phyloP scores from a whole-genome alignment of 371 early-diverging fungal species.

The Mucor mucedo region DNA sequence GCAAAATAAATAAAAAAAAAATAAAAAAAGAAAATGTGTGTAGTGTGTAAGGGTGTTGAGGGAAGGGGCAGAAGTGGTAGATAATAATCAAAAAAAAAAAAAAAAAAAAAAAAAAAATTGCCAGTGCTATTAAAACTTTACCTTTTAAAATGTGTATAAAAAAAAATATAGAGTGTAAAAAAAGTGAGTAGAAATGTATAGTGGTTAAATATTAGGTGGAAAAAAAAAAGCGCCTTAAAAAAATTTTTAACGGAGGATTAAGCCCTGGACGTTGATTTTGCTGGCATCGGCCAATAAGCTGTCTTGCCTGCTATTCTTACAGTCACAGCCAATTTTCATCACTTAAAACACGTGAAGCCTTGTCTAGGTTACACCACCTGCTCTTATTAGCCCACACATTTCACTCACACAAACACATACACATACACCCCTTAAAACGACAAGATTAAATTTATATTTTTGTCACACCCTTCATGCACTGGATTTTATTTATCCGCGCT shows the following conservation, averaged over 20 bases:
- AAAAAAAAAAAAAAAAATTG: neutral
- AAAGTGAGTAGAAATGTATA: slow-evolving; percentile 1
- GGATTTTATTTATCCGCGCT: too few species aligned
- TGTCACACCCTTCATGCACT: too few species aligned
- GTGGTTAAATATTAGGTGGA: slow-evolving; percentile 5
- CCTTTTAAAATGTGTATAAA: neutral
- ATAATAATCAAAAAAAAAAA: neutral
- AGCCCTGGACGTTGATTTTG: slow-evolving; percentile 1
- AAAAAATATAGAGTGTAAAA: slow-evolving; percentile 8
- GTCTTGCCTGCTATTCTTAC: neutral
- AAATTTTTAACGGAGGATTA: slow-evolving; percentile 1
- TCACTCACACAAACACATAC: too few species aligned
- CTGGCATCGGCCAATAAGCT: neutral
- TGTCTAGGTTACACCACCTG: too few species aligned
- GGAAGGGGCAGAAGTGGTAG: neutral
- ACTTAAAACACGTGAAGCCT: neutral
- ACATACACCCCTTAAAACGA: too few species aligned
- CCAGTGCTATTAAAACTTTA: neutral
- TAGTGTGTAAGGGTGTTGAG: neutral
- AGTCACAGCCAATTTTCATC: neutral
- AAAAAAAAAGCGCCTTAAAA: slow-evolving; percentile 11
- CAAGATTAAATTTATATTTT: too few species aligned
- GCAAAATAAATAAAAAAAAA: neutral
- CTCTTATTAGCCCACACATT: too few species aligned
- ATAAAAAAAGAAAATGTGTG: neutral